Percentiles rank a stretch among this genome's conserved stretches.
Evolutionary conservation across 306 rosid genomes (phyloP).

Genomic region (Sindora glabra): DNA sequence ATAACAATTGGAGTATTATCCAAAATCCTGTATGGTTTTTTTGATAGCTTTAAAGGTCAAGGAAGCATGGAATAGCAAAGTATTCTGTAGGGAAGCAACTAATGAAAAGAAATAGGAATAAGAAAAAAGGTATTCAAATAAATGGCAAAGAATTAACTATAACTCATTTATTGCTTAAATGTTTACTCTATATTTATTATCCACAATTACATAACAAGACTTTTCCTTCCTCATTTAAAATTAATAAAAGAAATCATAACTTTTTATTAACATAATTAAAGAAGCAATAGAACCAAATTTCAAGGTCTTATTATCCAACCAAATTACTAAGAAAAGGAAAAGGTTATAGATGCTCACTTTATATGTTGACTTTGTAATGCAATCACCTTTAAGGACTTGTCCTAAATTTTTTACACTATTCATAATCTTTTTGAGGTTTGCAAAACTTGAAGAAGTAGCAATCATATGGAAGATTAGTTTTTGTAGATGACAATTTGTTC

Average conservation of each 20-base stretch:
- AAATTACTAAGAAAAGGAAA: neutral
- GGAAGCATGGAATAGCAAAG: neutral
- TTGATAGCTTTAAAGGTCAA: constrained; percentile 18
- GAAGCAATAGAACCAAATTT: neutral
- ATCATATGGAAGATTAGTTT: constrained; percentile 98
- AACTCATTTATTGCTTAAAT: constrained; percentile 47
- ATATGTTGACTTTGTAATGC: constrained; percentile 85
- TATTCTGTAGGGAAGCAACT: neutral
- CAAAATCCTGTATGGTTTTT: constrained; percentile 79
- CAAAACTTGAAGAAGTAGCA: constrained; percentile 86
- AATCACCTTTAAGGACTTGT: constrained; percentile 98
- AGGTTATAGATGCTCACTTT: constrained; percentile 41
- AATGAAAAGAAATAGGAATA: neutral
- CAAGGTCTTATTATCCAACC: neutral
- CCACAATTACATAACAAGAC: constrained; percentile 76
- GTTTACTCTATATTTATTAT: constrained; percentile 88
- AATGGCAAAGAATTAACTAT: constrained; percentile 6
- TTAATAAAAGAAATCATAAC: constrained; percentile 31
- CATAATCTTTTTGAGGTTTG: constrained; percentile 50
- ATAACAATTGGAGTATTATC: constrained; percentile 98
- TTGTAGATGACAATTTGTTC: constrained; percentile 93
- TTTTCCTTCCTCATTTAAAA: constrained; percentile 86
- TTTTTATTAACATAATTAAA: constrained; percentile 1
- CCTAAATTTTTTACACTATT: constrained; percentile 95
- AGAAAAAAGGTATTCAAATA: neutral